Evolutionary conservation across 75 land plant species (phyloP), one percentile per base, ranked within the genome.

Genomic region (Sequoia sempervirens): DNA sequence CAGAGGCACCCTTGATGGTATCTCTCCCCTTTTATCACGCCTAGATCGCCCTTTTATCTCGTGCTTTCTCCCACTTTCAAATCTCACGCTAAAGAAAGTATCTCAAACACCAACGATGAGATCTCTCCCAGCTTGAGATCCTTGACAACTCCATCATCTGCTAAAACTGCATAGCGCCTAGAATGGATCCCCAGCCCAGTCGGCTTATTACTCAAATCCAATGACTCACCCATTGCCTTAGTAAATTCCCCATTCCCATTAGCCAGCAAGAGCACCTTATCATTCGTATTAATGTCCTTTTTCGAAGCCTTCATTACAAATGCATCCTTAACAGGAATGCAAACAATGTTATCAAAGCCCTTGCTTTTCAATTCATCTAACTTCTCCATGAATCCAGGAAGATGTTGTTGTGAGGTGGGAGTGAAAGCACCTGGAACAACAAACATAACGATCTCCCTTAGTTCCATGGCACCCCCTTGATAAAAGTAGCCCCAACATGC

Each of bases 251-350:
- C 89, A 54, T 93, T 93, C 28, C 98, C 98, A 81, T 94, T 96
- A 17, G 92, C 91, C n/a, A 96, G 84, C 88, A 96, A 80, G 37
- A 95, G 82, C 61, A 96, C 96, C 86, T 96, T 91, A 82, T 93
- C 98, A 2, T 84, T 87, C 64, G 93, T 82, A 56, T 88, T 84
- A n/a, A n/a, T n/a, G n/a, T n/a, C n/a, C n/a, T n/a, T n/a, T n/a
- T n/a, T n/a, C n/a, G n/a, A n/a, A n/a, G 95, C 97, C 90, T 85
- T 87, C 97, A 96, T 91, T n/a, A 96, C 97, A 82, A 96, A 95
- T 0, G 93, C 97, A 68, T 96, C 98, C 86, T 96, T 96, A 82
- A 95, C 95, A 32, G 97, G 89, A 68, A 96, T 76, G 81, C 97
- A 96, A 34, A 92, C 97, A 70, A 96, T 87, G 82, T 89, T 86